Percentiles rank a stretch among this genome's conserved stretches.
Evolutionary conservation across 257 asterid genomes (phyloP).

Genomic region (Henckelia pumila): DNA sequence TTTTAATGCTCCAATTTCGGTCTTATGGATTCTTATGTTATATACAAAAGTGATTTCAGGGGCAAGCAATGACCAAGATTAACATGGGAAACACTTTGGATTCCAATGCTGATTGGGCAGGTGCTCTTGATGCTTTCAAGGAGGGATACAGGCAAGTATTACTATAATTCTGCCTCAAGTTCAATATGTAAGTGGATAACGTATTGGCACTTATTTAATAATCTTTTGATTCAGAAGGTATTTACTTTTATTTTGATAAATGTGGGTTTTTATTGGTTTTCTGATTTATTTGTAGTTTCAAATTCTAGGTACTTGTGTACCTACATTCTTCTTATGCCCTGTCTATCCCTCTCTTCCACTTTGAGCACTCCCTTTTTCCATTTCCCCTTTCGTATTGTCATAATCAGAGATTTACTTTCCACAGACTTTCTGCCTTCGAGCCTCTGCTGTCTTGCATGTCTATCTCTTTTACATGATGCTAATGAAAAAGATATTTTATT

Average conservation of each 20-base stretch:
- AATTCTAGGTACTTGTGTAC: neutral
- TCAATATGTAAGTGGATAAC: constrained; percentile 3
- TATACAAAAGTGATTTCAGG: constrained; percentile 49
- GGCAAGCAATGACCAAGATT: constrained; percentile 84
- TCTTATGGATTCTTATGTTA: constrained; percentile 18
- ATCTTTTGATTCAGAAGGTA: constrained; percentile 13
- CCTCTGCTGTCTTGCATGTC: neutral
- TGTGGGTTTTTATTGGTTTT: constrained; percentile 6
- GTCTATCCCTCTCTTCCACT: neutral
- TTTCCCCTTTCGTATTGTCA: neutral
- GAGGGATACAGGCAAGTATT: constrained; percentile 74
- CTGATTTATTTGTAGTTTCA: neutral
- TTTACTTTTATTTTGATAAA: constrained; percentile 13
- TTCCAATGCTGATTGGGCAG: constrained; percentile 60
- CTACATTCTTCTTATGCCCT: neutral
- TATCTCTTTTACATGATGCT: constrained; percentile 6
- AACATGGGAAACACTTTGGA: constrained; percentile 79
- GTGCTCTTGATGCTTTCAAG: constrained; percentile 68
- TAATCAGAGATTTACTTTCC: neutral
- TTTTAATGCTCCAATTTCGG: constrained; percentile 11
- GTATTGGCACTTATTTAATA: neutral
- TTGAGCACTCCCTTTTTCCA: neutral
- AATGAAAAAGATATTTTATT: constrained; percentile 9
- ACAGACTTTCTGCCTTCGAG: constrained; percentile 8
- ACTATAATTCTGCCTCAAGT: constrained; percentile 11